Evolutionary conservation across 106 monocot species (phyloP), one percentile per base, ranked within the genome.

Genomic region (Posidonia australis): DNA sequence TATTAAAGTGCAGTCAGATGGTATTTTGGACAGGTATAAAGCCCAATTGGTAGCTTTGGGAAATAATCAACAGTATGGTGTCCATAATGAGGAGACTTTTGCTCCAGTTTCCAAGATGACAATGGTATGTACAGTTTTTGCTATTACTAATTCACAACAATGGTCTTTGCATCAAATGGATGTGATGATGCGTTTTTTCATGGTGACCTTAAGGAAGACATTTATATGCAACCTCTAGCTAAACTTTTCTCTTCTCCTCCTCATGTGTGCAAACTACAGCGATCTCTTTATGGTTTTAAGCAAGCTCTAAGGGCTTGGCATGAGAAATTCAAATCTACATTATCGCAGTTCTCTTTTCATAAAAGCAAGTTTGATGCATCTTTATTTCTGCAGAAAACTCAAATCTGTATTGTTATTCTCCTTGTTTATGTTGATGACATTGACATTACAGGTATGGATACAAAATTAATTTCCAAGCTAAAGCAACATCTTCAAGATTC

Each of bases 371-470:
- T 9, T 27, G 24, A 58, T 13, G 24, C 58, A 7, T 30, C 58
- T 28, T 58, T 25, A 14, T 58, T 28, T 19, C 5, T 58, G 5
- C 10, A 17, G 17, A 25, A 58, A 10, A 14, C 28, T 58, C 11
- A 9, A 6, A 17, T 25, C 17, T 7, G 14, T 28, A 25, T 58
- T 28, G 9, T 58, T 12, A 10, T 58, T 27, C 10, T 58, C 19
- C 53, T 53, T 58, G 27, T 58, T 7, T 58, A 58, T 58, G 58
- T 58, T 25, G 58, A 58, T 58, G 29, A 58, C 17, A 58, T 58
- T 30, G 10, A 25, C 29, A 27, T 58, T 10, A 58, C 58, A 9
- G 23, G 58, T 17, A 29, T 25, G 9, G 28, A 58, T 58, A 24
- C 10, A 7, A 11, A 9, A 3, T 10, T 10, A 9, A 58, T 58